These are phyloP conservation scores for Ilex paraguariensis DNA, from an alignment of 305 asterid genomes.

Conservation along the genomic window DNA sequence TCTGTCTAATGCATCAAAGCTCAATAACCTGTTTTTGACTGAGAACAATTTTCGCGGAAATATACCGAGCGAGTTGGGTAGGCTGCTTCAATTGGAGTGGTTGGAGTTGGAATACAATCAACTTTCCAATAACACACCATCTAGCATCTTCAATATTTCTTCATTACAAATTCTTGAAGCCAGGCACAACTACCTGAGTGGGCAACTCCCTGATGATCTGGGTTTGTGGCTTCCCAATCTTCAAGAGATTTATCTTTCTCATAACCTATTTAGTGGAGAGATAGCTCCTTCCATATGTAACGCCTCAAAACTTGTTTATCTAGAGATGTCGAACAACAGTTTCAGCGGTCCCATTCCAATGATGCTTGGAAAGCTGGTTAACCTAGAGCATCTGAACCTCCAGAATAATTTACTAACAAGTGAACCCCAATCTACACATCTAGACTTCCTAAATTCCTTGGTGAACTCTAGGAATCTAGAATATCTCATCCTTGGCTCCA, in stretches of 20 bases:
- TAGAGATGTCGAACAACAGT: conserved; percentile 34
- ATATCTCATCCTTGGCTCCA: too few relatives aligned
- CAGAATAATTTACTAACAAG: too few relatives aligned
- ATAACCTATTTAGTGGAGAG: conserved; percentile 36
- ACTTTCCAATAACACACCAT: conserved; percentile 27
- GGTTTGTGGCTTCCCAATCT: conserved; percentile 38
- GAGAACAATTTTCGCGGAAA: conserved; percentile 30
- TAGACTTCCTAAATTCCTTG: too few relatives aligned
- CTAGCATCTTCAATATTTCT: conserved; percentile 29
- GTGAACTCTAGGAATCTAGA: too few relatives aligned
- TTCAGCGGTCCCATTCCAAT: conserved; percentile 1
- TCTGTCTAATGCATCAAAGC: conserved; percentile 30
- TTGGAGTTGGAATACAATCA: conserved; percentile 31
- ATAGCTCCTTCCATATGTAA: neutral
- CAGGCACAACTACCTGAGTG: conserved; percentile 31
- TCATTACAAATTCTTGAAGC: conserved; percentile 26
- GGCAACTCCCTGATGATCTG: conserved; percentile 30
- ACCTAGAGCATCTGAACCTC: too few relatives aligned
- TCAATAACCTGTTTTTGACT: conserved; percentile 17
- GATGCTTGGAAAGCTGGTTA: too few relatives aligned
- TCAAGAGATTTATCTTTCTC: conserved; percentile 29
- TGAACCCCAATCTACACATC: too few relatives aligned
- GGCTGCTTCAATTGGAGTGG: conserved; percentile 20
- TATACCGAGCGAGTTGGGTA: conserved; percentile 27
- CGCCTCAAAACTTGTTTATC: conserved; percentile 24